Evolutionary conservation across 2,329 filamentous ascomycete genomes (phyloP), one percentile per base, ranked within the genome.

Genomic region (Ophiostoma fasciatum): DNA sequence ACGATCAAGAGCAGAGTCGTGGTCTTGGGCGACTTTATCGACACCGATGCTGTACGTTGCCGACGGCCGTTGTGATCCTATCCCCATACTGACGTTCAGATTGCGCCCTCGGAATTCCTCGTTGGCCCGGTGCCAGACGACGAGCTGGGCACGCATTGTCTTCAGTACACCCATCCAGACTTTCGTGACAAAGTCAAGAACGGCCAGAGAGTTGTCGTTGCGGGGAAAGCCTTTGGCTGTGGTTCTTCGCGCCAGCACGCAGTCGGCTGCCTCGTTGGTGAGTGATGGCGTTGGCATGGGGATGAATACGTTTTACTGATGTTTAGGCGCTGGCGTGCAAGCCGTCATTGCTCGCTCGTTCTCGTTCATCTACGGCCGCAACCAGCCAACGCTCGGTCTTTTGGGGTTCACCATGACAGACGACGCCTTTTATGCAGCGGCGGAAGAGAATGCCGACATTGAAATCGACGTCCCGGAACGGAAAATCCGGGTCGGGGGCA

Each of bases 201-300:
- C 18, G 59, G 57, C 0, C 49, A 49, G 30, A 51, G 55, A 14
- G 45, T 66, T n/a, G 49, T 64, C 9, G 60, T 66, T 0, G 63
- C 60, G 1, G 60, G 60, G 0, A 55, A 59, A 31, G 58, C 52
- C 0, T 66, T 67, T 42, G 62, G 62, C 2, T 57, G 55, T 34
- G 63, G 62, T 7, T 63, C 60, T 0, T 62, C 58, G 9, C 54
- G 62, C 1, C 56, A 64, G 43, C 50, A 62, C 22, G 62, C 63
- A 2, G 56, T 61, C 3, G 46, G 31, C 59, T 60, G 7, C 47
- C 64, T 6, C 9, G 41, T 55, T 28, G 58, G 55, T 48, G 25
- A 3, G 28, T 22, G 1, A 19, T 22, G n/a, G 27, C 9, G 15
- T 13, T 9, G 13, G 5, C n/a, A 4, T 15, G 3, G 30, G 21